Conservation (phyloP, 2,329 filamentous ascomycete genomes). For the Fusarium mexicanum region DNA sequence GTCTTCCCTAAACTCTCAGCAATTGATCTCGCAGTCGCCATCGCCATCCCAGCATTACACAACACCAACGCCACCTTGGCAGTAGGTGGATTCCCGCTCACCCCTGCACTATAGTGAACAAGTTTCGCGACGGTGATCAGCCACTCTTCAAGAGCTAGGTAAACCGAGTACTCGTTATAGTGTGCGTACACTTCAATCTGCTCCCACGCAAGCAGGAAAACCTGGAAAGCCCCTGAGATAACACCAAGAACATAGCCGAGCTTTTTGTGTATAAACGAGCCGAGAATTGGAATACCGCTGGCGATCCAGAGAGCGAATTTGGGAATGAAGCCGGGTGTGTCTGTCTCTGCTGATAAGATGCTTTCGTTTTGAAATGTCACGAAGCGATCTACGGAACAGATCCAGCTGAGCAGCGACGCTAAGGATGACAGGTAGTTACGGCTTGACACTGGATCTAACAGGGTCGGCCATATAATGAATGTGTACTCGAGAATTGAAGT, state of each 20-base stretch:
- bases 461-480: too few relatives aligned
- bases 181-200: neutral
- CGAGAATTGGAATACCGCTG: too few relatives aligned
- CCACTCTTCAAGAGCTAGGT: neutral
- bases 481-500: too few relatives aligned
- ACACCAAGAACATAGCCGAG: neutral
- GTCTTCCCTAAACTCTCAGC: neutral
- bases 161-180: neutral
- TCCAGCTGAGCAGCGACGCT: too few relatives aligned
- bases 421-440: too few relatives aligned
- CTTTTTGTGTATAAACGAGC: too few relatives aligned
- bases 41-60: neutral
- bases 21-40: neutral
- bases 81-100: neutral
- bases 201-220: neutral
- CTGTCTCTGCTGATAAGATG: neutral
- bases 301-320: neutral
- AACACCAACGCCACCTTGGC: fast-evolving
- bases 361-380: neutral
- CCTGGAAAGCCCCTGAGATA: neutral
- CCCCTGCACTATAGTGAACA: neutral
- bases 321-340: neutral
- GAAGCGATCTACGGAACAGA: neutral
- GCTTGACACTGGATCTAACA: too few relatives aligned
- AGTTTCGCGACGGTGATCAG: fast-evolving